Base-by-base conservation (phyloP, 805 yeast genomes). In the Zygosaccharomyces siamensis region DNA sequence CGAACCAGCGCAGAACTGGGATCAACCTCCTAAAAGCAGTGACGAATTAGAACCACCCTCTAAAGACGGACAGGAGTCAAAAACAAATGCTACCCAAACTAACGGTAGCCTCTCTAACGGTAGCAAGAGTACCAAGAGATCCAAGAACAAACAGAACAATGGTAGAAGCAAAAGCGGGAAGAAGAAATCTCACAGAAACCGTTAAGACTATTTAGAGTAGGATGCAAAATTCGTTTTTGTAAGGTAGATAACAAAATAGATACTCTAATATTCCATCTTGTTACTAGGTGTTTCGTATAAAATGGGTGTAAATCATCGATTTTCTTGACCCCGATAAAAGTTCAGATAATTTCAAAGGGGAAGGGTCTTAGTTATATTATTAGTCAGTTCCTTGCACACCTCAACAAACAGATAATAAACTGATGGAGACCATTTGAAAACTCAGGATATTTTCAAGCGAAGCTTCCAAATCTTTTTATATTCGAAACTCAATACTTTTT, bases 1-100 rank as follows among this genome's bases (percentile, higher is more conserved):
- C 59, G 92, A 85, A 58, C 83, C 80, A 46, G 74, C 77, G 5
- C 66, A 78, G 53, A 76, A 71, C 48, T 71, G 72, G 36, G 80
- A 78, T 39, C 58, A 57, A 36, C 43, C 36, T 18, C 47, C 55
- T 12, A 39, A 45, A 24, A 4, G 20, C 20, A 24, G 44, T 14
- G 44, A 41, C 3, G 37, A 41, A 10, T 12, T 18, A 21, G 44
- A 30, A 7, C 4, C 28, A 26, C 28, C 8, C 5, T 24, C 18
- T 16, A 7, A 18, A 12, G 24, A 41, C 12, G 18, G 3, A 30
- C 27, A 5, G 10, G 44, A 33, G 11, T 11, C 21, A 16, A 33
- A 8, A 2, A 23, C 20, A 24, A 23, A 4, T 23, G 12, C 30
- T 5, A 38, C 12, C n/a, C 12, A n/a, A 5, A 23, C 23, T 23